Evolutionary conservation across 768 basidiomycete genomes (phyloP).

Genomic region (Russula earlei): DNA sequence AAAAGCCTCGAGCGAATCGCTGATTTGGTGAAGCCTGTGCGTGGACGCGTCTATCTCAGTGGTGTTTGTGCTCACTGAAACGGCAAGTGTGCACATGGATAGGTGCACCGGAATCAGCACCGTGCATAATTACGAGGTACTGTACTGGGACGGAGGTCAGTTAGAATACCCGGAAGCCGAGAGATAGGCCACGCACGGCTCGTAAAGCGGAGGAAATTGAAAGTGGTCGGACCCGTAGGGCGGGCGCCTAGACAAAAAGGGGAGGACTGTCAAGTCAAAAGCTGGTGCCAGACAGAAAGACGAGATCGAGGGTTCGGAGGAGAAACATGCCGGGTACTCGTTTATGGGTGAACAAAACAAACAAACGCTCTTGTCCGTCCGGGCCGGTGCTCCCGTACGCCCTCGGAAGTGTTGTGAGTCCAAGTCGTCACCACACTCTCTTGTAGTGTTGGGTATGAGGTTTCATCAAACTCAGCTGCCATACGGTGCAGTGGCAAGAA

Average conservation of each 20-base stretch:
- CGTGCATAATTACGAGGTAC: neutral
- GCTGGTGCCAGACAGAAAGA: neutral
- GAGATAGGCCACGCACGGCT: no score
- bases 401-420: no score
- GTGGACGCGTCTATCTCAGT: neutral
- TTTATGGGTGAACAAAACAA: no score
- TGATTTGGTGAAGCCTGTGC: neutral
- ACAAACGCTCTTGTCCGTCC: no score
- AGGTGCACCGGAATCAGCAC: neutral
- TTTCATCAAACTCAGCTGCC: neutral
- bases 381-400: no score
- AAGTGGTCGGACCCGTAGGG: neutral
- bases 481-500: neutral
- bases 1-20: neutral
- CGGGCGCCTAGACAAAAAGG: neutral
- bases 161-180: neutral
- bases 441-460: neutral
- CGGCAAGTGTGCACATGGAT: neutral
- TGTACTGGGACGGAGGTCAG: neutral
- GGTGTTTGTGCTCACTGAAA: neutral
- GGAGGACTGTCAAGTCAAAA: neutral
- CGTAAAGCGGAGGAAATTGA: neutral
- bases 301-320: neutral
- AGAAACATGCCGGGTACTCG: conserved; percentile 1
- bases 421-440: neutral